Evolutionary conservation across 2,329 filamentous ascomycete genomes (phyloP).

Genomic region (Alternaria consortialis): DNA sequence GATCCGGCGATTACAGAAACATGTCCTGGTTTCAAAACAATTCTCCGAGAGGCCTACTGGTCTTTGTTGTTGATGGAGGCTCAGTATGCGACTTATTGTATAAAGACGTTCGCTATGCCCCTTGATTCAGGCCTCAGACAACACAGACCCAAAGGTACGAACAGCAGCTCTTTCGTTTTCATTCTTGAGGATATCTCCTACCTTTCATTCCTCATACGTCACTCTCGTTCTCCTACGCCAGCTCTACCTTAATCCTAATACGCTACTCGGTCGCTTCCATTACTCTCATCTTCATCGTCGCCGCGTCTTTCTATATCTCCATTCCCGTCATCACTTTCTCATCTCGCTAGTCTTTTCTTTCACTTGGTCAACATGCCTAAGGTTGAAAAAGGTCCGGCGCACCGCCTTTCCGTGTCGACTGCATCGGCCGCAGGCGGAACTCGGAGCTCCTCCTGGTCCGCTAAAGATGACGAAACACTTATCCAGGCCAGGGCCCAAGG

Average conservation of each 20-base stretch:
- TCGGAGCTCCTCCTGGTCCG: slow-evolving; percentile 68
- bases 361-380: slow-evolving; percentile 57
- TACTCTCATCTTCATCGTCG: slow-evolving; percentile 28
- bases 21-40: slow-evolving; percentile 50
- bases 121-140: slow-evolving; percentile 35
- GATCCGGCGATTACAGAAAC: slow-evolving; percentile 54
- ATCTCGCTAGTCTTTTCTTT: slow-evolving; percentile 26
- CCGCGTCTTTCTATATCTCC: slow-evolving; percentile 23
- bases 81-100: slow-evolving; percentile 41
- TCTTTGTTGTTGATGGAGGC: slow-evolving; percentile 37
- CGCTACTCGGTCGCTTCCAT: slow-evolving; percentile 37
- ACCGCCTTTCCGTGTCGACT: slow-evolving; percentile 45
- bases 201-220: slow-evolving; percentile 40
- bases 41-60: slow-evolving; percentile 47
- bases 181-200: slow-evolving; percentile 44
- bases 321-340: slow-evolving; percentile 18
- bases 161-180: slow-evolving; percentile 46
- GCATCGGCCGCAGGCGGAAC: slow-evolving; percentile 40
- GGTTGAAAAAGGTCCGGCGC: slow-evolving; percentile 47
- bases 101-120: slow-evolving; percentile 41
- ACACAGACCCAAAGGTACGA: slow-evolving; percentile 37
- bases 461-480: slow-evolving; percentile 77
- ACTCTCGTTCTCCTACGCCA: slow-evolving; percentile 42
- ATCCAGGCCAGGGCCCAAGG: slow-evolving; percentile 75
- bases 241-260: slow-evolving; percentile 46